Conservation (phyloP, 2,329 filamentous ascomycete species). For the Xylogone sp. region DNA sequence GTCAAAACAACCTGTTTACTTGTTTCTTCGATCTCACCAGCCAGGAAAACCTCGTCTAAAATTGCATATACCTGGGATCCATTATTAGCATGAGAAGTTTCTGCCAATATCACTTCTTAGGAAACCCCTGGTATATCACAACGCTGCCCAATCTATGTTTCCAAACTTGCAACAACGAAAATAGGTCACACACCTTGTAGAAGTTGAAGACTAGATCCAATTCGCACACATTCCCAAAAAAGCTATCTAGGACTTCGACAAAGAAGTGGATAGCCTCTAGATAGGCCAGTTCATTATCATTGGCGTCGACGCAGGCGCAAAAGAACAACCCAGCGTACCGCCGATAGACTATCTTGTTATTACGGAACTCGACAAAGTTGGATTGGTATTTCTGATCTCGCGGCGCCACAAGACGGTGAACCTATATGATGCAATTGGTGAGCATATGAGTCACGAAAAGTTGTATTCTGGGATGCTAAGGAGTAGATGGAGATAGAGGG, state of each 20-base stretch:
- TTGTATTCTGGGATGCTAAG: background rate
- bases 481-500: background rate
- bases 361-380: conserved; percentile 96
- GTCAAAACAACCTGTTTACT: conserved; percentile 98
- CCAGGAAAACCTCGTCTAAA: conserved; percentile 94
- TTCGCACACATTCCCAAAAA: conserved; percentile 99
- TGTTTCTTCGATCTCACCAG: conserved; percentile 97
- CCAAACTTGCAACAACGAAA: too few relatives aligned
- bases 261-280: conserved; percentile 99
- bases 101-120: background rate
- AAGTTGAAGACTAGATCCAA: conserved; percentile 85
- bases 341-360: conserved; percentile 95
- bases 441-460: conserved; percentile 1
- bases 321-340: conserved; percentile 98
- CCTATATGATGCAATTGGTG: conserved; percentile 43
- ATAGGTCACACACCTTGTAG: conserved; percentile 60
- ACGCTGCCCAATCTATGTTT: too few relatives aligned
- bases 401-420: conserved; percentile 94
- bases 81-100: background rate
- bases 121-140: background rate
- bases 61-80: conserved; percentile 80
- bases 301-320: conserved; percentile 97
- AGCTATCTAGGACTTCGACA: conserved; percentile 95
- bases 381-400: conserved; percentile 99
- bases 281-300: conserved; percentile 96